Conservation (phyloP, 257 asterid species). For the Nicotiana paniculata region DNA sequence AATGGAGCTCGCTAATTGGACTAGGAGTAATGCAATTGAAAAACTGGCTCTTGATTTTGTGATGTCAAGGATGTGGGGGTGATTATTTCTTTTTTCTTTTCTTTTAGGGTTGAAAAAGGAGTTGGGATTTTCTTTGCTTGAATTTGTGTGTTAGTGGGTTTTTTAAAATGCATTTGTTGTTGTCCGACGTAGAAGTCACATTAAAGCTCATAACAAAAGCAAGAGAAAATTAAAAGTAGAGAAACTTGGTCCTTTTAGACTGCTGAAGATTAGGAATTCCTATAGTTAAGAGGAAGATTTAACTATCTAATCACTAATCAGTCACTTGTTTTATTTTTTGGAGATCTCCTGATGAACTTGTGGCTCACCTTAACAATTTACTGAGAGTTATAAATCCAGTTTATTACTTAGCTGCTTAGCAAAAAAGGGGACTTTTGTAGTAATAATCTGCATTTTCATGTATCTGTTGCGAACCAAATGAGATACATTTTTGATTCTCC, state of each 20-base stretch:
- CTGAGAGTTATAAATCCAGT: too few species aligned
- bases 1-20: not conserved
- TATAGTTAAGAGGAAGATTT: not conserved
- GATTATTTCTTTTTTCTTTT: not conserved
- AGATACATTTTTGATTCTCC: too few species aligned
- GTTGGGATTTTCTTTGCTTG: not conserved
- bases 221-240: not conserved
- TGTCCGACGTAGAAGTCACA: not conserved
- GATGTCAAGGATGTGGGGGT: not conserved
- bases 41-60: not conserved
- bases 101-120: not conserved
- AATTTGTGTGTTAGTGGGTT: not conserved
- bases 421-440: too few species aligned
- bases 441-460: too few species aligned
- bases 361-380: not conserved
- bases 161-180: not conserved
- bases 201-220: not conserved
- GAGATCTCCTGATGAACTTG: not conserved
- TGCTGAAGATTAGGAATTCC: not conserved
- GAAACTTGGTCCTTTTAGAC: not conserved
- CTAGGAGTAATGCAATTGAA: not conserved
- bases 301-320: not conserved
- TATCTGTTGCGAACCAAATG: too few species aligned
- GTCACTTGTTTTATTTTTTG: not conserved
- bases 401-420: too few species aligned